Evolutionary conservation across 2,329 filamentous ascomycete species (phyloP).

Genomic region (Chrysoporthe cubensis): DNA sequence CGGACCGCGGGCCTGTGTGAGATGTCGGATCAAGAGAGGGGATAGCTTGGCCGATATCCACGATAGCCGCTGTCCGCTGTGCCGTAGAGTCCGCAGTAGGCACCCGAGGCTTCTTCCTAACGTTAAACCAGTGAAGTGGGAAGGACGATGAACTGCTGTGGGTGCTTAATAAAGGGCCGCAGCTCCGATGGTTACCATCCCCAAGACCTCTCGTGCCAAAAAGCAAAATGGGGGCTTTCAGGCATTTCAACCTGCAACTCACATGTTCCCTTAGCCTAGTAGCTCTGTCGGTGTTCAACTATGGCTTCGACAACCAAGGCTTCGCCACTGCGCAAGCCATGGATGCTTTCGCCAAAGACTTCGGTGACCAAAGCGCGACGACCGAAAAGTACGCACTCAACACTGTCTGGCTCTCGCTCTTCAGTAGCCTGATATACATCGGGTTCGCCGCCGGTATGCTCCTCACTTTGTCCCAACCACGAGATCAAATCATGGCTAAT

Average conservation of each 20-base stretch:
- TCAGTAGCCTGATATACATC: slow-evolving; percentile 41
- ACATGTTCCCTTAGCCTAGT: slow-evolving; percentile 31
- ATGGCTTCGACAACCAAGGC: slow-evolving; percentile 43
- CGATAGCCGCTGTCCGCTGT: too few relatives aligned
- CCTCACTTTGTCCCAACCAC: neutral
- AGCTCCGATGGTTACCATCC: too few relatives aligned
- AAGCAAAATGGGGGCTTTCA: neutral
- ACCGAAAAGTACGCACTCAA: slow-evolving; percentile 33
- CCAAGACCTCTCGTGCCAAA: too few relatives aligned
- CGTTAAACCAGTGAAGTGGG: too few relatives aligned
- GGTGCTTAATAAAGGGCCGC: too few relatives aligned
- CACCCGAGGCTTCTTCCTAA: too few relatives aligned
- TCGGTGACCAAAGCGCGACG: slow-evolving; percentile 36
- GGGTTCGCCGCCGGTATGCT: slow-evolving; percentile 35
- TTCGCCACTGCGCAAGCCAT: slow-evolving; percentile 43
- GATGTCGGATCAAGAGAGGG: too few relatives aligned
- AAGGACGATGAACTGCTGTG: too few relatives aligned
- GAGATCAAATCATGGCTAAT: too few relatives aligned
- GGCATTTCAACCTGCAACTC: neutral
- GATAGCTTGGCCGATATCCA: too few relatives aligned
- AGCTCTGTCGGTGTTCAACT: slow-evolving; percentile 42
- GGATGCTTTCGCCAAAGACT: slow-evolving; percentile 40
- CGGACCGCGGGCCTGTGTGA: too few relatives aligned
- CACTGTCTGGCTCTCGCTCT: slow-evolving; percentile 37
- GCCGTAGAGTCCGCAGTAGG: too few relatives aligned